Base-by-base conservation (phyloP, 345 rosid genomes). In the Aurinia saxatilis region DNA sequence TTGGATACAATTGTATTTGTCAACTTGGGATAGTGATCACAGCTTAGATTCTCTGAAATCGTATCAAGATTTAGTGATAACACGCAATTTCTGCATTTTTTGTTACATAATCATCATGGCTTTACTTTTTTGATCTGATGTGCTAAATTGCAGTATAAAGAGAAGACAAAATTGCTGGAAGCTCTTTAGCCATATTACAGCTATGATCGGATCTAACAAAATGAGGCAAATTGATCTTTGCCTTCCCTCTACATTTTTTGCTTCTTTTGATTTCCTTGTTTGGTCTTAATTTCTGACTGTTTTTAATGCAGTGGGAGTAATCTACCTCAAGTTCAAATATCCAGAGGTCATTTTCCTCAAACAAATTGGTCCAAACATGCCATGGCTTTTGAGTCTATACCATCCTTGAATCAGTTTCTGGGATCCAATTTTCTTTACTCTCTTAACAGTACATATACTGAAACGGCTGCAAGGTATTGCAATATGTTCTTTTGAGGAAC, bases 331-430 rank as follows among this genome's bases (percentile, higher is more conserved):
- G 79, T 63, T 50, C 17, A 35, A 55, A 65, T 45, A 44, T 42
- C 63, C 40, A 64, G 70, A 18, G 78, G 65, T 38, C 76, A 70
- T 40, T 75, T 74, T 35, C 93, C 91, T 47, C 81, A 68, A 46
- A 73, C 79, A 46, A 85, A 91, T 77, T 86, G 89, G 95, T 76
- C 55, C 34, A 72, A 75, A 48, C 91, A 85, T 68, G 78, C 68
- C 33, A 68, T 52, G 19, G 87, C 85, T 6, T 77, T 60, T n/a
- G 73, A 75, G 10, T 39, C 65, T 31, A 73, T 81, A 57, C 73
- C 75, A 27, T 52, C 55, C 63, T 79, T 66, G 5, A 70, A 79
- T 58, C 81, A 75, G 67, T 73, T 67, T 57, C 54, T 84, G 77
- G 18, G 77, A 54, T 78, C 86, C 25, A 79, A 70, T 72, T 75